A percentile compares a stretch with the other conserved stretches of the same genome.
phyloP scores from a whole-genome alignment of 2,329 filamentous ascomycete genomes.

The Epicoccum nigrum region DNA sequence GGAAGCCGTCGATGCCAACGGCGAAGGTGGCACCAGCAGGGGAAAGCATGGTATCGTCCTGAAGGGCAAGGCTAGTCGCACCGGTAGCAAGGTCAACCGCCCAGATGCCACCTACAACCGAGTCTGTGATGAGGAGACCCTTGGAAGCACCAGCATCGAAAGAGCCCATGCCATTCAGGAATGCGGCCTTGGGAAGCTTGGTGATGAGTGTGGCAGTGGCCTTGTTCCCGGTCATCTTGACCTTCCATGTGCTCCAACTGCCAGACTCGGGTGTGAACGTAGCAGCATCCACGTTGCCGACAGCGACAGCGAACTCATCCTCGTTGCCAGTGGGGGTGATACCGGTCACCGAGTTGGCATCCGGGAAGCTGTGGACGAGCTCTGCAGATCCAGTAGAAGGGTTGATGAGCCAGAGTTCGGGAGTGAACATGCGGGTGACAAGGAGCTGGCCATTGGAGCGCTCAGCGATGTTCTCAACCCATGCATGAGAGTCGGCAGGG shows the following conservation, averaged over 20 bases:
- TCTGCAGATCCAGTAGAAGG: constrained; percentile 9
- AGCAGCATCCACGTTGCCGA: constrained; percentile 15
- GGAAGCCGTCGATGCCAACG: constrained; percentile 17
- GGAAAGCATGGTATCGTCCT: constrained; percentile 14
- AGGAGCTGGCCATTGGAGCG: constrained; percentile 17
- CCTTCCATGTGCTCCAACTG: constrained; percentile 17
- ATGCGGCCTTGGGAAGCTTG: constrained; percentile 11
- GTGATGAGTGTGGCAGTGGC: constrained; percentile 13
- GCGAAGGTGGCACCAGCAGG: constrained; percentile 14
- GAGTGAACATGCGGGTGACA: constrained; percentile 17
- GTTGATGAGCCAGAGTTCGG: constrained; percentile 18
- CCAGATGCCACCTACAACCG: constrained; percentile 15
- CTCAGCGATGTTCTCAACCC: constrained; percentile 19
- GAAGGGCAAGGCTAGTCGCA: constrained; percentile 13
- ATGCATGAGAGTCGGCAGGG: constrained; percentile 10
- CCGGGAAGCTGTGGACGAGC: constrained; percentile 14
- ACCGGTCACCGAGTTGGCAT: constrained; percentile 15
- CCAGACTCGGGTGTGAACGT: constrained; percentile 14
- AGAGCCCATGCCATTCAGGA: constrained; percentile 15
- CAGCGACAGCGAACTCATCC: constrained; percentile 18
- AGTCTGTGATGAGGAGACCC: constrained; percentile 17
- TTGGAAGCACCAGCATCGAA: constrained; percentile 9
- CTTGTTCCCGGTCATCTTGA: constrained; percentile 4
- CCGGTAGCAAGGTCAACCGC: constrained; percentile 12
- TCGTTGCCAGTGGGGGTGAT: constrained; percentile 14